Conservation (phyloP, 2,329 filamentous ascomycete genomes). For the Cladosporium sp. region DNA sequence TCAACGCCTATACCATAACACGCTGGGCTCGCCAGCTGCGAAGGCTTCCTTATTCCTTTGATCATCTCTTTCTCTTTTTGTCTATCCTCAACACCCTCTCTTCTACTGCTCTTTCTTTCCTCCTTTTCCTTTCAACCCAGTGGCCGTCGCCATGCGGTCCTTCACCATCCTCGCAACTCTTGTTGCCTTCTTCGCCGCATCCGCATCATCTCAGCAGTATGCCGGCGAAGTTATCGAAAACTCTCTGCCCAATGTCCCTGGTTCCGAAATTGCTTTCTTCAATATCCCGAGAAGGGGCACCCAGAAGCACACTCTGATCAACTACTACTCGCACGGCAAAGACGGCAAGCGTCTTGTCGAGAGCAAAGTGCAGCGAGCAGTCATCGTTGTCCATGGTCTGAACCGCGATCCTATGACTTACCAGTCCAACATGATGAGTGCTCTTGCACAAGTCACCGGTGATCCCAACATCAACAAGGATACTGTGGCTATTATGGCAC, state of each 20-base stretch:
- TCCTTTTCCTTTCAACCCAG: too few species aligned
- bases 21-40: too few species aligned
- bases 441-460: conserved; percentile 26
- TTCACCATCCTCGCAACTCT: too few species aligned
- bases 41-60: too few species aligned
- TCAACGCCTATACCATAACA: too few species aligned
- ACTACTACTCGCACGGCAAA: conserved; percentile 30
- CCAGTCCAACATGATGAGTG: conserved; percentile 30
- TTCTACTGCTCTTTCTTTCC: too few species aligned
- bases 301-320: conserved; percentile 31
- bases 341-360: conserved; percentile 25
- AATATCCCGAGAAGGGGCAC: conserved; percentile 27
- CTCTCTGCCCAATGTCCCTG: conserved; percentile 28
- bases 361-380: conserved; percentile 28
- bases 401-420: conserved; percentile 33
- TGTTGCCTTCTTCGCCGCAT: too few species aligned
- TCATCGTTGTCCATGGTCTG: conserved; percentile 34
- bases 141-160: too few species aligned
- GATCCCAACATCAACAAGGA: conserved; percentile 27
- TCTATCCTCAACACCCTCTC: too few species aligned
- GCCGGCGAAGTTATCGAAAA: conserved; percentile 30
- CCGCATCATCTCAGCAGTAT: conserved; percentile 27
- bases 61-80: too few species aligned
- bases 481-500: conserved; percentile 30
- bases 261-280: conserved; percentile 32